These are phyloP conservation scores for Emmonsiellopsis sp. DNA, from an alignment of 2,329 filamentous ascomycete genomes.

Conservation along the genomic window DNA sequence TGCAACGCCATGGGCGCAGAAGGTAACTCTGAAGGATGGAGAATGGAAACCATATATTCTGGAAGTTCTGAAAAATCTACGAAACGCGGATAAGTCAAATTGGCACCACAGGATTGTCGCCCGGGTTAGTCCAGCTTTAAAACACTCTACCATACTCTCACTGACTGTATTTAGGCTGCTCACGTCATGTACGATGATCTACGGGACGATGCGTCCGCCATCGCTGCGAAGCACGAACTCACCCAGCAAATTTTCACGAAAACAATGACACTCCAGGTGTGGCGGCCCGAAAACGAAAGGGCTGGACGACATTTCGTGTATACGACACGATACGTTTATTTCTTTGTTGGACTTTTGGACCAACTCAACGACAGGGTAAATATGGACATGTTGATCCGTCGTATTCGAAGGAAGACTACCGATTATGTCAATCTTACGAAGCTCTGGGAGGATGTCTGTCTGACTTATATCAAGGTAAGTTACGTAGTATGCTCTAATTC, in stretches of 20 bases:
- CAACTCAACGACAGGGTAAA: slow-evolving; percentile 66
- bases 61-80: slow-evolving; percentile 48
- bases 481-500: slow-evolving; percentile 13
- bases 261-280: slow-evolving; percentile 89
- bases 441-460: slow-evolving; percentile 54
- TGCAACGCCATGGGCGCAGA: slow-evolving; percentile 47
- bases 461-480: slow-evolving; percentile 45
- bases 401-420: slow-evolving; percentile 70
- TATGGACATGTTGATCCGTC: slow-evolving; percentile 68
- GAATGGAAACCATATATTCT: slow-evolving; percentile 55
- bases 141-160: slow-evolving; percentile 15
- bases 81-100: slow-evolving; percentile 74
- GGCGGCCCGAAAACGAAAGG: slow-evolving; percentile 83
- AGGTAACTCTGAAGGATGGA: slow-evolving; percentile 40
- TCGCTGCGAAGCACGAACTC: slow-evolving; percentile 65
- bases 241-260: slow-evolving; percentile 85
- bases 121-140: slow-evolving; percentile 47
- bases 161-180: slow-evolving; percentile 36
- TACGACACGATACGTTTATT: slow-evolving; percentile 75
- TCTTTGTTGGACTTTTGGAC: slow-evolving; percentile 67
- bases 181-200: slow-evolving; percentile 52
- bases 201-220: slow-evolving; percentile 42
- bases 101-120: slow-evolving; percentile 92
- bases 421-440: slow-evolving; percentile 59
- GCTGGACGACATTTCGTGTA: slow-evolving; percentile 86